phyloP scores from a whole-genome alignment of 768 basidiomycete genomes.

The Chalciporus pseudorubinellus region DNA sequence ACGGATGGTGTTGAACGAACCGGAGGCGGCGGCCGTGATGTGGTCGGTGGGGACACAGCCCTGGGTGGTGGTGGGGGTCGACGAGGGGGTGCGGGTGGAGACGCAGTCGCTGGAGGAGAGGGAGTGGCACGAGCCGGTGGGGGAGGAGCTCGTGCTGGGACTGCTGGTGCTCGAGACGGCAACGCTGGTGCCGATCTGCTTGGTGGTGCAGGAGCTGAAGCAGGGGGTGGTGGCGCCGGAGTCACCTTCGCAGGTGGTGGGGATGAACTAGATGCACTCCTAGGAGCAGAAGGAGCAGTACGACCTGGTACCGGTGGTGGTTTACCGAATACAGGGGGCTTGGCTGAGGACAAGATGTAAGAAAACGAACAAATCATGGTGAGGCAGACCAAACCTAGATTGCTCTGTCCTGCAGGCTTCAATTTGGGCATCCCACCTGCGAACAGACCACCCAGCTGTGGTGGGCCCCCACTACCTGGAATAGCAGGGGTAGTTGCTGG shows the following conservation, averaged over 20 bases:
- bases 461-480: conserved; percentile 49
- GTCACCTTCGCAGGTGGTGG: conserved; percentile 30
- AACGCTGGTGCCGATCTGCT: conserved; percentile 35
- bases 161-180: conserved; percentile 42
- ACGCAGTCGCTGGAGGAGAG: conserved; percentile 23
- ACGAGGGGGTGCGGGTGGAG: conserved; percentile 23
- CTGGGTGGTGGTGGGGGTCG: conserved; percentile 34
- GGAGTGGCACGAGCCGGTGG: conserved; percentile 38
- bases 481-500: conserved; percentile 17
- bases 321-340: conserved; percentile 61
- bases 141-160: conserved; percentile 44
- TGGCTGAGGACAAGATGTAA: conserved; percentile 39
- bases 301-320: conserved; percentile 64
- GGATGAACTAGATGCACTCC: conserved; percentile 28
- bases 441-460: conserved; percentile 82
- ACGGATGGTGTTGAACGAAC: conserved; percentile 28
- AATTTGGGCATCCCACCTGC: conserved; percentile 91
- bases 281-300: conserved; percentile 30
- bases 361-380: not conserved
- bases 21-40: conserved; percentile 24
- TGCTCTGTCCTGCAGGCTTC: conserved; percentile 70
- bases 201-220: conserved; percentile 33
- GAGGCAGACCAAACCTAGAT: conserved; percentile 44
- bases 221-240: conserved; percentile 34
- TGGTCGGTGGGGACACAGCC: conserved; percentile 26